These are phyloP conservation scores for Plectranthus barbatus DNA, from an alignment of 257 asterid genomes.

Conservation along the genomic window DNA sequence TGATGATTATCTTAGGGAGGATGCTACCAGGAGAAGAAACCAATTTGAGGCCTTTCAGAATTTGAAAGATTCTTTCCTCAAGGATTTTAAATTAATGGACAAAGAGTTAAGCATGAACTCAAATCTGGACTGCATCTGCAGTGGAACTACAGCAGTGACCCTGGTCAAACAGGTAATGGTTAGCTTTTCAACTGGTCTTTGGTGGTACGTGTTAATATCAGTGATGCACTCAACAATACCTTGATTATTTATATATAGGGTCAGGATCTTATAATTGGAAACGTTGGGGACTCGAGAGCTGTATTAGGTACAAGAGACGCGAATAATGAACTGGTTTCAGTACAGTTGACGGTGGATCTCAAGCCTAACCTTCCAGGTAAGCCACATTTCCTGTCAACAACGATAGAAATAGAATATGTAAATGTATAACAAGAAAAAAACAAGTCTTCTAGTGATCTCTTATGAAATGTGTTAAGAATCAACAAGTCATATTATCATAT, in stretches of 20 bases:
- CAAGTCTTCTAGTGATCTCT: neutral
- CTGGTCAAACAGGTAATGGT: conserved; percentile 74
- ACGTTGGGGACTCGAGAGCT: conserved; percentile 88
- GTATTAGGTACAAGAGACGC: conserved; percentile 60
- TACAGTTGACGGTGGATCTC: conserved; percentile 84
- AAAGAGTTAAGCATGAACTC: conserved; percentile 55
- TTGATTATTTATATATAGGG: conserved; percentile 38
- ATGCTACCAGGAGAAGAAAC: conserved; percentile 23
- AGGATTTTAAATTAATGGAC: conserved; percentile 80
- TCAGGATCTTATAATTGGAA: conserved; percentile 64
- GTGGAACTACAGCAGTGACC: conserved; percentile 87
- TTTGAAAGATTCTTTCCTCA: conserved; percentile 55
- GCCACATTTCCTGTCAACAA: neutral
- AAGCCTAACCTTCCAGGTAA: conserved; percentile 89
- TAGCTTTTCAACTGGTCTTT: too few relatives aligned
- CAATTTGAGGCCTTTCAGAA: conserved; percentile 40
- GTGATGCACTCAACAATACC: neutral
- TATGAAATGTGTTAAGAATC: neutral
- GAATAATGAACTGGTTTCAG: conserved; percentile 44
- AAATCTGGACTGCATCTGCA: conserved; percentile 70
- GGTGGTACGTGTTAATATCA: conserved; percentile 2
- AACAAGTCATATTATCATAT: neutral
- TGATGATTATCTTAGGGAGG: conserved; percentile 39
- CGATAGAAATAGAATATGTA: neutral
- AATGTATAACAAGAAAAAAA: neutral